These are phyloP conservation scores for Yamadazyma triangularis DNA, from an alignment of 1,139 yeast genomes.

Conservation along the genomic window DNA sequence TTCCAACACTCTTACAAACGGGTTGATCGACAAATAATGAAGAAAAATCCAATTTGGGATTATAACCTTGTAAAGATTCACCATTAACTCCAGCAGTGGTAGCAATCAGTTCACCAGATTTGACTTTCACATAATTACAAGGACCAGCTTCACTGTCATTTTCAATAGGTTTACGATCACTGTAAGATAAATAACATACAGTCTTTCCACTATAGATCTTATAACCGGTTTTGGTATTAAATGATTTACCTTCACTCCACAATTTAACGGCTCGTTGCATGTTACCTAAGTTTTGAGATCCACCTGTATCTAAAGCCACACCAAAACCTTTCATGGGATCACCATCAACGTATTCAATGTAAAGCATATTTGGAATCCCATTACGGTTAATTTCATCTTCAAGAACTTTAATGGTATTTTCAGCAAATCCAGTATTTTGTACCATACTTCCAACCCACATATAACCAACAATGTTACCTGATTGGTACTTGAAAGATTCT, in stretches of 20 bases:
- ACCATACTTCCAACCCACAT: conserved; percentile 15
- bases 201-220: conserved; percentile 3
- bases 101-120: conserved; percentile 2
- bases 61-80: conserved; percentile 10
- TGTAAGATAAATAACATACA: conserved; percentile 7
- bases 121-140: conserved; percentile 7
- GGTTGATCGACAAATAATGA: conserved; percentile 8
- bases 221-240: conserved; percentile 5
- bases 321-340: conserved; percentile 12
- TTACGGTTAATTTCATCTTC: conserved; percentile 9
- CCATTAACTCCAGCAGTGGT: conserved; percentile 9
- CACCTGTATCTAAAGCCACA: conserved; percentile 10
- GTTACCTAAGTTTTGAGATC: conserved; percentile 5
- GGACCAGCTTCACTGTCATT: conserved; percentile 8
- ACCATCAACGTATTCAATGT: conserved; percentile 10
- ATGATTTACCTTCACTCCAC: conserved; percentile 12
- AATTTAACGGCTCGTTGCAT: conserved; percentile 12
- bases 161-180: conserved; percentile 5
- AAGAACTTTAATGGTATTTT: conserved; percentile 9
- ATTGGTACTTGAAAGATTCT: conserved; percentile 7
- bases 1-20: conserved; percentile 6
- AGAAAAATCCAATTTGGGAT: conserved; percentile 9
- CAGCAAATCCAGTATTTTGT: conserved; percentile 12
- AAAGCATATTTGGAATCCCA: conserved; percentile 11
- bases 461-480: conserved; percentile 10